These are phyloP conservation scores for Chlorella sp. DNA, from an alignment of 139 green algal species.

Conservation along the genomic window DNA sequence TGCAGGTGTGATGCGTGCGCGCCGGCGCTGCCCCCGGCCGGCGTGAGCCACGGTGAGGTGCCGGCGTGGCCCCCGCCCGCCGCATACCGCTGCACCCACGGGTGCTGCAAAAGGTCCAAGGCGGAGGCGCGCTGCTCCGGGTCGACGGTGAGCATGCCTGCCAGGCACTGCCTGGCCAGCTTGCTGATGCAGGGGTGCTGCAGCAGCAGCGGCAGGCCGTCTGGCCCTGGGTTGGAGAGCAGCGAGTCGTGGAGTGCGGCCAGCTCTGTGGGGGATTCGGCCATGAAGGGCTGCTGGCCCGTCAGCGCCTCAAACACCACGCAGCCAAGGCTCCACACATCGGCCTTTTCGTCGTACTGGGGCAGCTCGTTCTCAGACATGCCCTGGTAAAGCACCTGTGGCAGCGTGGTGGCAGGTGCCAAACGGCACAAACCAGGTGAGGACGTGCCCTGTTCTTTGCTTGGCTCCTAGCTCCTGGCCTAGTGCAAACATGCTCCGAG, in stretches of 20 bases:
- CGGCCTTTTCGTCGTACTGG: conserved; percentile 53
- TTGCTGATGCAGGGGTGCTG: not conserved
- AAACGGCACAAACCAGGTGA: not conserved
- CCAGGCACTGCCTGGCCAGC: not conserved
- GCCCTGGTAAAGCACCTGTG: conserved; percentile 45
- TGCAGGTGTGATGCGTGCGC: not conserved
- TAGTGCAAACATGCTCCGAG: not conserved
- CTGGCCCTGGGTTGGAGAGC: not conserved
- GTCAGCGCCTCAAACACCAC: conserved; percentile 52
- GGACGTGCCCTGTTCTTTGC: not conserved
- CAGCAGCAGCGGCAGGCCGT: conserved; percentile 14
- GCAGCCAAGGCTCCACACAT: conserved; percentile 49
- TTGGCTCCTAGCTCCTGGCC: not conserved
- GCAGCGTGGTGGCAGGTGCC: not conserved
- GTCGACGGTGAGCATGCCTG: conserved; percentile 9
- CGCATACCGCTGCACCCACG: conserved; percentile 27
- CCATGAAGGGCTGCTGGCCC: conserved; percentile 51
- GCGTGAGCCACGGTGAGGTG: conserved; percentile 1
- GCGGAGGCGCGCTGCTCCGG: conserved; percentile 29
- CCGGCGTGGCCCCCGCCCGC: not conserved
- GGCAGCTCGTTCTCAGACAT: conserved; percentile 59
- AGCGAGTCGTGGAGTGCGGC: conserved; percentile 1
- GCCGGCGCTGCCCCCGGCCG: not conserved
- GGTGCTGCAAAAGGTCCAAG: conserved; percentile 36
- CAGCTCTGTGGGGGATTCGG: conserved; percentile 36